Evolutionary conservation across 495 filamentous ascomycete species (phyloP).

Genomic region (Trichocladium antarcticum): DNA sequence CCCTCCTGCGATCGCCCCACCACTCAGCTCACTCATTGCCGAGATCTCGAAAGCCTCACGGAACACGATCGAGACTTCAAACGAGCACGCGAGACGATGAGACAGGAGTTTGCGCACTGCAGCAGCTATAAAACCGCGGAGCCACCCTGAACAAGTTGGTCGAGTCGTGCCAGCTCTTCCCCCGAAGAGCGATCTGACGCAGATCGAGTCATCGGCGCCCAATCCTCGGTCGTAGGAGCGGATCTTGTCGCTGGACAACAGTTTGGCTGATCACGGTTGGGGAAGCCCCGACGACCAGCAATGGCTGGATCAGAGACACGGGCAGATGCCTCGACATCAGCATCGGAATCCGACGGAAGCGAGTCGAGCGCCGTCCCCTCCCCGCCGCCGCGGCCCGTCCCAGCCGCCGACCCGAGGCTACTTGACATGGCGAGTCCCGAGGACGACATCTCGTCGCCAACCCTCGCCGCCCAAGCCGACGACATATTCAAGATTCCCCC

Average conservation of each 20-base stretch:
- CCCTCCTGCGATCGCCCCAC: conserved; percentile 5
- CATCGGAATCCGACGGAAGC: conserved; percentile 6
- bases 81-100: conserved; percentile 21
- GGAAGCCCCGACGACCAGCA: neutral
- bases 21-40: neutral
- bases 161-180: neutral
- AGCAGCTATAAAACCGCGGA: conserved; percentile 12
- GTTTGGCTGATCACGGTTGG: neutral
- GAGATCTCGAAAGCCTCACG: conserved; percentile 3
- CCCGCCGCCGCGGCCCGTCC: conserved; percentile 41
- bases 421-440: conserved; percentile 11
- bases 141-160: conserved; percentile 19
- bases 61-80: neutral
- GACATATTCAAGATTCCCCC: conserved; percentile 66
- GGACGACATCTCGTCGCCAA: conserved; percentile 20
- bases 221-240: neutral
- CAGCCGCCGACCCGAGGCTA: conserved; percentile 39
- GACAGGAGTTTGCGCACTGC: conserved; percentile 7
- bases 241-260: neutral
- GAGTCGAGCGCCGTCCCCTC: conserved; percentile 14
- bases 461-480: conserved; percentile 23
- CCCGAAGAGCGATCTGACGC: neutral
- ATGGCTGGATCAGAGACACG: conserved; percentile 8
- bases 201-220: neutral
- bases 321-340: conserved; percentile 2